These are phyloP conservation scores for Hypoxylon sp. DNA, from an alignment of 2,329 filamentous ascomycete species.

Conservation along the genomic window DNA sequence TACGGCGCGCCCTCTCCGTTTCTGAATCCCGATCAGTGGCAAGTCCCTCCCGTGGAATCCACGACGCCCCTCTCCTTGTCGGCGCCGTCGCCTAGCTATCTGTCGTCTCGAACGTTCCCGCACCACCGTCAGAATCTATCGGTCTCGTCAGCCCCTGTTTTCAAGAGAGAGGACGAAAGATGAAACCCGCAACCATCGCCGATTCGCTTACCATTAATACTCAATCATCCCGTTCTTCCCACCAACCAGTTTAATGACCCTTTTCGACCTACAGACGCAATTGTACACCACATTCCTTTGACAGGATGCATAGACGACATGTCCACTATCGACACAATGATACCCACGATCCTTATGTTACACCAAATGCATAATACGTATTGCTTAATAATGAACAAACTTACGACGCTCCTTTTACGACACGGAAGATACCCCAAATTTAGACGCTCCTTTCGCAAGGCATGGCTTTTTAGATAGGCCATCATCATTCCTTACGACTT, in stretches of 20 bases:
- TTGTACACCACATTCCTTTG: conserved; percentile 54
- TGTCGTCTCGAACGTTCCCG: conserved; percentile 53
- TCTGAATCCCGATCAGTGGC: conserved; percentile 57
- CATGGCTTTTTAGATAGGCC: conserved; percentile 50
- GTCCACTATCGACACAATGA: conserved; percentile 54
- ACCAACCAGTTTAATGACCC: conserved; percentile 42
- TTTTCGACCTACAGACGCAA: conserved; percentile 51
- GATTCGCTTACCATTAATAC: conserved; percentile 12
- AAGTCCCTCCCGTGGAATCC: conserved; percentile 56
- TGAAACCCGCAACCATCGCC: conserved; percentile 17
- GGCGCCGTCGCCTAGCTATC: conserved; percentile 51
- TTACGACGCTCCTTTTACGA: conserved; percentile 55
- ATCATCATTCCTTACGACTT: conserved; percentile 51
- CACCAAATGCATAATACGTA: conserved; percentile 48
- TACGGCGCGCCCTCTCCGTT: conserved; percentile 59
- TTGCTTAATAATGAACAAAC: conserved; percentile 51
- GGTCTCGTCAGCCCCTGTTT: conserved; percentile 49
- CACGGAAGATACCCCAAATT: conserved; percentile 55
- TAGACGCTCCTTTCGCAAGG: conserved; percentile 60
- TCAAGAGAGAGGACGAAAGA: conserved; percentile 54
- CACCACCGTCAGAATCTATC: conserved; percentile 53
- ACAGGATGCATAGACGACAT: conserved; percentile 51
- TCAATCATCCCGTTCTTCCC: conserved; percentile 37
- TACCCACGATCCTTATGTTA: conserved; percentile 51
- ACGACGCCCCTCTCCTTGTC: conserved; percentile 51